Conservation (phyloP, 306 rosid genomes). For the Elaeagnus macrophylla region DNA sequence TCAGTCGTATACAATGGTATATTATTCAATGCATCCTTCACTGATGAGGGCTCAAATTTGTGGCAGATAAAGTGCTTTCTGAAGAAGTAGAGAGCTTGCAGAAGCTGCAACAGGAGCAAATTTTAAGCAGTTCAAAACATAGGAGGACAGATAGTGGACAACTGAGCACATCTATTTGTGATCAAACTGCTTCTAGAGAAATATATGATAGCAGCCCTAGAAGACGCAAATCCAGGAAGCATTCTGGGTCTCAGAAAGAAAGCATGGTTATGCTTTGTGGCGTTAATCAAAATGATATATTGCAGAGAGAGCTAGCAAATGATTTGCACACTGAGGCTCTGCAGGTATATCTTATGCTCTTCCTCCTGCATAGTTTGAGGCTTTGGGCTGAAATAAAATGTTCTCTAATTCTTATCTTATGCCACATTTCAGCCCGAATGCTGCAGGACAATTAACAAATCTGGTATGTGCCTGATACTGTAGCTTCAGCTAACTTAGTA, state of each 20-base stretch:
- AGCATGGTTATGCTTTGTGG: conserved; percentile 20
- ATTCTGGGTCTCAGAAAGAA: conserved; percentile 26
- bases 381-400: conserved; percentile 13
- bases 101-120: conserved; percentile 34
- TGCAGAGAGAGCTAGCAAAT: conserved; percentile 26
- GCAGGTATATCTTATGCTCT: conserved; percentile 23
- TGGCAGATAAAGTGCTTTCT: conserved; percentile 52
- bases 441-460: conserved; percentile 28
- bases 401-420: conserved; percentile 23
- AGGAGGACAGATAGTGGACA: conserved; percentile 9
- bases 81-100: conserved; percentile 56
- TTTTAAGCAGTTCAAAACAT: conserved; percentile 23
- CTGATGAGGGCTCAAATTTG: conserved; percentile 21
- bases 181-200: conserved; percentile 14
- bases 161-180: conserved; percentile 18
- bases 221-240: conserved; percentile 38
- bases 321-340: conserved; percentile 27
- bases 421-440: conserved; percentile 35
- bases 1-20: background rate
- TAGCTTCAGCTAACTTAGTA: conserved; percentile 5
- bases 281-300: conserved; percentile 23
- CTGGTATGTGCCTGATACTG: conserved; percentile 50
- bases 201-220: conserved; percentile 25
- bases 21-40: conserved; percentile 16
- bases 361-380: background rate